phyloP scores from a whole-genome alignment of 2,329 filamentous ascomycete genomes.

The Aspergillus phoenicis region DNA sequence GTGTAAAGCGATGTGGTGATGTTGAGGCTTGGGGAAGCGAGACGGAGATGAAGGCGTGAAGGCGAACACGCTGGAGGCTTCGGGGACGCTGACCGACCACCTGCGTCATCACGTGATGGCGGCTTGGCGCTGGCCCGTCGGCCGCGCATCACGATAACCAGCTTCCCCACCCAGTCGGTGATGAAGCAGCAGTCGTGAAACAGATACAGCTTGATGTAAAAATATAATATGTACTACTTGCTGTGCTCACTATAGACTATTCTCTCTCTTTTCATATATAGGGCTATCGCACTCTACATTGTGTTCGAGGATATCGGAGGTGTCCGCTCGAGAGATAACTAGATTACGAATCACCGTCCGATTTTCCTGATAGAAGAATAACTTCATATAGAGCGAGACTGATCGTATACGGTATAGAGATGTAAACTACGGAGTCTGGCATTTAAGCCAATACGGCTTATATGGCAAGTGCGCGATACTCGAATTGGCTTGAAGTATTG shows the following conservation, averaged over 20 bases:
- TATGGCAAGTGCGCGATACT: background rate
- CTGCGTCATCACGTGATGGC: slow-evolving; percentile 34
- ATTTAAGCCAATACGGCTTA: too few relatives aligned
- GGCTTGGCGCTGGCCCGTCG: slow-evolving; percentile 30
- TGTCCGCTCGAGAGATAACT: slow-evolving; percentile 10
- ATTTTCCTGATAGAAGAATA: slow-evolving; percentile 39
- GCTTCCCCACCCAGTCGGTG: background rate
- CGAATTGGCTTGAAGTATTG: background rate
- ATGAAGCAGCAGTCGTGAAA: background rate
- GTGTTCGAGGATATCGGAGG: slow-evolving; percentile 17
- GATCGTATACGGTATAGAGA: too few relatives aligned
- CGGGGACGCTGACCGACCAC: slow-evolving; percentile 28
- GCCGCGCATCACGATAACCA: slow-evolving; percentile 5
- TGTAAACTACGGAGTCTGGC: background rate
- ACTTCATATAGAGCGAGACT: too few relatives aligned
- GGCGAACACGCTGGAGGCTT: slow-evolving; percentile 41
- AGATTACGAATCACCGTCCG: slow-evolving; percentile 37
- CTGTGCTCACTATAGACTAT: slow-evolving; percentile 23
- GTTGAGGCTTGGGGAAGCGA: slow-evolving; percentile 31
- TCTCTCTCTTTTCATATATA: too few relatives aligned
- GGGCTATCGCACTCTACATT: slow-evolving; percentile 41
- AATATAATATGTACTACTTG: slow-evolving; percentile 9
- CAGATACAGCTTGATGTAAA: background rate
- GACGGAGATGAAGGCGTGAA: slow-evolving; percentile 35
- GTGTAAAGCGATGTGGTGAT: slow-evolving; percentile 31